Conservation (phyloP, 495 filamentous ascomycete species). For the Xylaria palmicola region DNA sequence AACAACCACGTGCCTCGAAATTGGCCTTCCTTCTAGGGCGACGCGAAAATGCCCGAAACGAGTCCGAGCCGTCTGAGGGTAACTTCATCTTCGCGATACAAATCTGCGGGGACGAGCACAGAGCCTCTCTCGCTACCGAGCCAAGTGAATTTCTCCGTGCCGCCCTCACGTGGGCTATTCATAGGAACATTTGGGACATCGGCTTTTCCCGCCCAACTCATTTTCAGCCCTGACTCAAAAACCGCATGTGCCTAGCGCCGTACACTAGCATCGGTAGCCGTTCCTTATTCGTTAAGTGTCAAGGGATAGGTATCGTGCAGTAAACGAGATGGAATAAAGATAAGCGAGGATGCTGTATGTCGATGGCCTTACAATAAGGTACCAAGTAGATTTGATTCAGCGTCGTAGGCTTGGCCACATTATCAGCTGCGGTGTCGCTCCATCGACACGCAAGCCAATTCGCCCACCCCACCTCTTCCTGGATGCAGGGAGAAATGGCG, state of each 20-base stretch:
- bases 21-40: not conserved
- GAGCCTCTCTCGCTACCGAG: slow-evolving; percentile 3
- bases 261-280: too few relatives aligned
- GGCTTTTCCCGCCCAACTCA: not conserved
- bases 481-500: not conserved
- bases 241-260: too few relatives aligned
- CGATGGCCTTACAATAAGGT: not conserved
- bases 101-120: not conserved
- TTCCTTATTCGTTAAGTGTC: not conserved
- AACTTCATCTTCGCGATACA: not conserved
- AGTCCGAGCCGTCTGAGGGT: not conserved
- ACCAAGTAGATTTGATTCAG: not conserved
- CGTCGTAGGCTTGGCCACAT: too few relatives aligned
- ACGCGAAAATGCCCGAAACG: not conserved
- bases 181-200: slow-evolving; percentile 1
- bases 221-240: too few relatives aligned
- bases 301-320: not conserved
- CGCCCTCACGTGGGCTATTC: slow-evolving; percentile 1
- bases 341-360: not conserved
- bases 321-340: not conserved
- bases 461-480: not conserved
- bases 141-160: not conserved
- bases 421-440: too few relatives aligned
- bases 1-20: not conserved
- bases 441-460: slow-evolving; percentile 11